Base-by-base conservation (phyloP, 345 rosid species). In the Lepidium sativum region DNA sequence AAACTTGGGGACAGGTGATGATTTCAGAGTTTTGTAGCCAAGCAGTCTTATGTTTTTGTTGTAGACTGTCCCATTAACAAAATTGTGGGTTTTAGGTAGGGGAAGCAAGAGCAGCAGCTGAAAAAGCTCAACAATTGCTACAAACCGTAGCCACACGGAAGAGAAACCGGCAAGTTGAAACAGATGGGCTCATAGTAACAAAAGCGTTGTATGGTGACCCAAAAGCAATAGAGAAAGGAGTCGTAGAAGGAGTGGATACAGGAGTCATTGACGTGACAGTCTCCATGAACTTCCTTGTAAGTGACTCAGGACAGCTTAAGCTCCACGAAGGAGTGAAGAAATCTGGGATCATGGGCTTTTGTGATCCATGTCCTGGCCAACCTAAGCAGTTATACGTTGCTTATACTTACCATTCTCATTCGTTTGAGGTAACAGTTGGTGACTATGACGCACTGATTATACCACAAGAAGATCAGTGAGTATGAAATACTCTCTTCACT, bases 271-370 rank as follows among this genome's bases (percentile, higher is more conserved):
- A 95, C 73, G 98, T 91, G 70, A 84, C 99, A 40, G 43, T 85
- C 64, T 88, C 96, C 61, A 85, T 91, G 58, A 95, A 88, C 83
- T 95, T 95, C 80, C 85, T 88, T 12, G 83, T 95, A 63, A 86
- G 72, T 44, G 96, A 91, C 67, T 72, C 88, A 13, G 96, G 97
- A 61, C 80, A 80, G 62, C 86, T 90, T 68, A 88, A 86, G 90
- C 96, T 95, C 80, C 99, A 95, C 16, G 84, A 83, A 34, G 96
- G 99, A 64, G 84, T 95, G 61, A 91, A 86, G 78, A 91, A 95
- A 75, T 88, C 90, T 0, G 98, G 96, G 67, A 88, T 95, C 17
- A 91, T 95, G 99, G 99, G 99, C 7, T 95, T 91, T 69, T 91
- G 86, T 10, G 91, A 95, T 82, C 95, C 99, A 7, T 95, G 96